phyloP scores from a whole-genome alignment of 495 filamentous ascomycete genomes.

The Tuber indicum region DNA sequence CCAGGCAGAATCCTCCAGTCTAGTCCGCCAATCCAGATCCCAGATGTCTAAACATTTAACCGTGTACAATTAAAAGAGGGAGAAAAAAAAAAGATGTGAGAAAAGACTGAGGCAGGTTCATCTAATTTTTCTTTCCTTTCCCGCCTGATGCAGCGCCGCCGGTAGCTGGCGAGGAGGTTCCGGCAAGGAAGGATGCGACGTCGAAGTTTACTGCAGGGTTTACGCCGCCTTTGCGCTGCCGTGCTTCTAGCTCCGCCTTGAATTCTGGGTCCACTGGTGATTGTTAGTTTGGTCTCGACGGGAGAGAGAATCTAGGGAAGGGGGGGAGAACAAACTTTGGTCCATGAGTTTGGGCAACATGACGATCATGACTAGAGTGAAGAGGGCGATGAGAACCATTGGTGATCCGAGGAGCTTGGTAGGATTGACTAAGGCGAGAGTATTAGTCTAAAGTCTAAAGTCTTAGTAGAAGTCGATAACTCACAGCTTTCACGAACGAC shows the following conservation, averaged over 20 bases:
- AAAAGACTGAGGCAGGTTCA: background rate
- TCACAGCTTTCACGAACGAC: constrained; percentile 39
- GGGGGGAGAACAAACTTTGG: constrained; percentile 63
- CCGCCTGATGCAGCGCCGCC: constrained; percentile 17
- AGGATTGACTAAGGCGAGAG: constrained; percentile 41
- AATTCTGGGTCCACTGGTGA: constrained; percentile 86
- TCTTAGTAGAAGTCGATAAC: background rate
- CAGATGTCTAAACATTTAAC: background rate
- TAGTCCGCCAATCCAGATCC: background rate
- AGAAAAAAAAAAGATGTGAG: background rate
- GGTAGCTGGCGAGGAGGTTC: constrained; percentile 42
- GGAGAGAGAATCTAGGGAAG: background rate
- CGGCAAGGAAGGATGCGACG: constrained; percentile 35
- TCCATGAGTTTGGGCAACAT: constrained; percentile 92
- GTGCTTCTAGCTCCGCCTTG: constrained; percentile 82
- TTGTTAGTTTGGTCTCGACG: background rate
- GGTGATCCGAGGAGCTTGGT: constrained; percentile 79
- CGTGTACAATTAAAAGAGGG: background rate
- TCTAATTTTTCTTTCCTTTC: constrained; percentile 32
- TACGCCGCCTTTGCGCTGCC: constrained; percentile 56
- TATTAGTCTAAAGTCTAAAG: constrained; percentile 12
- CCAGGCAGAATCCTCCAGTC: constrained; percentile 1
- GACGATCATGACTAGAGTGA: constrained; percentile 71
- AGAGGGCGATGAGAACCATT: constrained; percentile 85
- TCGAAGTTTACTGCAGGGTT: constrained; percentile 33